Evolutionary conservation across 208 protist species (phyloP).

Genomic region (Sergeia podlipaevii): DNA sequence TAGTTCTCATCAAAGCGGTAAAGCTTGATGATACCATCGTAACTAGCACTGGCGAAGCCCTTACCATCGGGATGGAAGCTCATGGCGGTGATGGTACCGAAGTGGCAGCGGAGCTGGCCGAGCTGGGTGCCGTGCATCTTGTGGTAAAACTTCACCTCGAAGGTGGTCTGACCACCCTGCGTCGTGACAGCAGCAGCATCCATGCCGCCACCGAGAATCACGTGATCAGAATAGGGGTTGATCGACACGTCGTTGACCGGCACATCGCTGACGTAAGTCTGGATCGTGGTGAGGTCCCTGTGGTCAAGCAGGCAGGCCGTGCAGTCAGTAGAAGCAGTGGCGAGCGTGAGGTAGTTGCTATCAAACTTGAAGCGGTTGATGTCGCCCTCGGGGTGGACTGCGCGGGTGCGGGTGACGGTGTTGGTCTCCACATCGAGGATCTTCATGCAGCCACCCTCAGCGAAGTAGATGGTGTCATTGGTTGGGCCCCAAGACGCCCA

Average conservation of each 20-base stretch:
- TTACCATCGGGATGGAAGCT: slow-evolving; percentile 94
- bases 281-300: slow-evolving; percentile 88
- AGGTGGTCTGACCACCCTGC: slow-evolving; percentile 83
- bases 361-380: slow-evolving; percentile 92
- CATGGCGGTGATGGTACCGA: slow-evolving; percentile 98
- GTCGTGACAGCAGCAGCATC: slow-evolving; percentile 96
- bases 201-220: slow-evolving; percentile 97
- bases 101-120: slow-evolving; percentile 96
- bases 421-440: slow-evolving; percentile 92
- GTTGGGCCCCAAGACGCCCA: slow-evolving; percentile 94
- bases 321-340: slow-evolving; percentile 93
- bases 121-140: slow-evolving; percentile 95
- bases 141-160: slow-evolving; percentile 97
- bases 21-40: slow-evolving; percentile 96
- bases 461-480: slow-evolving; percentile 95
- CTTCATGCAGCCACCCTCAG: slow-evolving; percentile 91
- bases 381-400: slow-evolving; percentile 58
- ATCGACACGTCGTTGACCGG: slow-evolving; percentile 97
- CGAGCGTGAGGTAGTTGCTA: slow-evolving; percentile 88
- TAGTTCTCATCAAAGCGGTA: slow-evolving; percentile 95
- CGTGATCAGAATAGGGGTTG: slow-evolving; percentile 85
- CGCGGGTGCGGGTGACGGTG: slow-evolving; percentile 60
- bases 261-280: slow-evolving; percentile 95
- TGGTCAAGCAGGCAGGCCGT: slow-evolving; percentile 95
- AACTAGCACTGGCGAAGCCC: slow-evolving; percentile 90